Conservation (phyloP, 495 filamentous ascomycete species). For the Xylaria bambusicola region DNA sequence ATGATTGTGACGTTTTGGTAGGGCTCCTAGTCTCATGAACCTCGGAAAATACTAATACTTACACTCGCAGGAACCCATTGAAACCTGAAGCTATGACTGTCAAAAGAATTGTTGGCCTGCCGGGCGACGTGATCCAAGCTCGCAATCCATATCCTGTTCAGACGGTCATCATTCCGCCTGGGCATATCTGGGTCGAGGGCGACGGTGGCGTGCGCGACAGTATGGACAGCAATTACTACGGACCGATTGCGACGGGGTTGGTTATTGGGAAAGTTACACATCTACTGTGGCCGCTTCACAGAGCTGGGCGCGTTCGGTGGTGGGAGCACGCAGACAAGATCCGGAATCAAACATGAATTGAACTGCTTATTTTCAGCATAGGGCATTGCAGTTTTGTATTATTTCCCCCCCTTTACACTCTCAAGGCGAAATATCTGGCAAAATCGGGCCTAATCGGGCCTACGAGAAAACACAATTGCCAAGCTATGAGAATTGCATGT, state of each 20-base stretch:
- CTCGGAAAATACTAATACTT: no score
- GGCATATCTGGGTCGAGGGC: slow-evolving; percentile 81
- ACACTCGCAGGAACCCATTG: slow-evolving; percentile 57
- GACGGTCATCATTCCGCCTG: slow-evolving; percentile 61
- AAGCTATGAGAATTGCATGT: no score
- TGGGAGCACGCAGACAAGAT: slow-evolving; percentile 44
- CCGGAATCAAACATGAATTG: slow-evolving; percentile 11
- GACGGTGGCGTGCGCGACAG: slow-evolving; percentile 61
- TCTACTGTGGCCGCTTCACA: slow-evolving; percentile 61
- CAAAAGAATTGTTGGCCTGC: slow-evolving; percentile 70
- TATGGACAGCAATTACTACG: slow-evolving; percentile 75
- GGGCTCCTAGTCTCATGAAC: no score
- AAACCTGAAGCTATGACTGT: slow-evolving; percentile 61
- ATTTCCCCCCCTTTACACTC: no score
- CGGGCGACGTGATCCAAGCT: slow-evolving; percentile 67
- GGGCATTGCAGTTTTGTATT: no score
- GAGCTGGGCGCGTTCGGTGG: slow-evolving; percentile 53
- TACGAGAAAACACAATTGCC: no score
- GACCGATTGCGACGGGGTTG: slow-evolving; percentile 62
- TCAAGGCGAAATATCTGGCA: no score
- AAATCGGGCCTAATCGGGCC: no score
- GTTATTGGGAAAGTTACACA: slow-evolving; percentile 65
- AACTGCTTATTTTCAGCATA: not conserved
- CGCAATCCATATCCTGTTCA: slow-evolving; percentile 60
- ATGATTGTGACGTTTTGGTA: slow-evolving; percentile 59